Percentiles rank a stretch among this genome's conserved stretches.
These are phyloP conservation scores for Ajuga chamaepitys DNA, from an alignment of 257 asterid genomes.

Conservation along the genomic window DNA sequence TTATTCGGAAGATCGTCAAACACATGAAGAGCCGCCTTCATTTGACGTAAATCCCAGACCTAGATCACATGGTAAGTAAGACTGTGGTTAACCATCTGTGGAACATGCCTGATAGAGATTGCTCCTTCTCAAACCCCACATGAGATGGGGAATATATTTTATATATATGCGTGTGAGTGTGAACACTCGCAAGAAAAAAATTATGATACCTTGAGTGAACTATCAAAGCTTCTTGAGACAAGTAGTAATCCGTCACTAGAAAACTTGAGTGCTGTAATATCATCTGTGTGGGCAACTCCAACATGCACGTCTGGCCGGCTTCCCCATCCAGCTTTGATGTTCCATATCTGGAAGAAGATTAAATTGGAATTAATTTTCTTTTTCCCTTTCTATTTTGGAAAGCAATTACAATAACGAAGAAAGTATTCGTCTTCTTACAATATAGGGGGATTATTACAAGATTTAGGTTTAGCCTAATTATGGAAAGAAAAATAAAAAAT, in stretches of 20 bases:
- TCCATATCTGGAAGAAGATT: constrained; percentile 66
- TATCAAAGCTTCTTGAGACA: constrained; percentile 88
- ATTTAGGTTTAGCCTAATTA: neutral
- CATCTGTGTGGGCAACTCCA: constrained; percentile 65
- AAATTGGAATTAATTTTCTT: neutral
- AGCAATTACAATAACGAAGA: neutral
- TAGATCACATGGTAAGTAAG: constrained; percentile 20
- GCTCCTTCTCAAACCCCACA: neutral
- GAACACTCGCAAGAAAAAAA: too few species aligned
- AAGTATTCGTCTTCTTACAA: neutral
- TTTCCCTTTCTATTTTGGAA: neutral
- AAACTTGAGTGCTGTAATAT: constrained; percentile 78
- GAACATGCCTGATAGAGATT: neutral
- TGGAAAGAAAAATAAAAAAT: neutral
- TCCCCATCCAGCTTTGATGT: constrained; percentile 95
- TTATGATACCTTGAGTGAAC: constrained; percentile 68
- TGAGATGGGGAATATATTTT: neutral
- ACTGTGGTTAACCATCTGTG: neutral
- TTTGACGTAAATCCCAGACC: constrained; percentile 92
- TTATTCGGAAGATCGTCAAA: constrained; percentile 80
- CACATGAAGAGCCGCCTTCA: constrained; percentile 59
- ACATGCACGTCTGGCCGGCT: constrained; percentile 75
- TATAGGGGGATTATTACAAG: neutral
- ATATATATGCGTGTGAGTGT: too few species aligned
- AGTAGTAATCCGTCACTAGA: constrained; percentile 74